Evolutionary conservation across 371 early-diverging fungal species (phyloP), one percentile per base, ranked within the genome.

Genomic region (Cladochytrium tenue): DNA sequence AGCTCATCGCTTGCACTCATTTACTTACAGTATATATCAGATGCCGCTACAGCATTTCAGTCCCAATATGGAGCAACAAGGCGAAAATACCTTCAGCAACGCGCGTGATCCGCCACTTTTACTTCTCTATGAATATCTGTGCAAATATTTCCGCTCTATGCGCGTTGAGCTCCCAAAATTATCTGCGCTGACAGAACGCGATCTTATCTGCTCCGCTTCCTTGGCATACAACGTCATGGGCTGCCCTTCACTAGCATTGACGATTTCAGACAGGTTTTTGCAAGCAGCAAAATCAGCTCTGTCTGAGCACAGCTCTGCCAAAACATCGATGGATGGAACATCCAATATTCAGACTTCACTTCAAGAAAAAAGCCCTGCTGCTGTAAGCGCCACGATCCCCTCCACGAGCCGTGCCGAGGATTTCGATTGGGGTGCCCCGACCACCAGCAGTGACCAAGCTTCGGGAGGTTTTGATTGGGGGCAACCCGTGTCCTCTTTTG

Each of bases 181-280:
- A 2, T 51, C 76, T 1, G 35, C 66, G 1, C 56, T 68, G 15
- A 32, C 64, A 23, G 89, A 90, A 61, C 82, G 84, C 28, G 72
- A 80, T 13, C 87, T 91, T 25, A 81, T 88, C 0, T 80, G 86
- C 17, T 72, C 76, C 10, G 83, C 88, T 20, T 82, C 88, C 1
- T 72, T 78, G 20, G 80, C 88, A 0, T 93, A 92, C 64, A 92
- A 93, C 64, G 80, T 84, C 2, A 75, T 90, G n/a, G 92, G 92
- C 31, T 90, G 88, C 62, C 92, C 92, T 0, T 69, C 88, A 17
- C 78, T 93, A 15, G 88, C 91, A 2, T 67, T 93, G 30, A 81
- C 89, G 30, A 88, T 91, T 58, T 71, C 81, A 28, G 56, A 25
- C 33, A 69, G 72, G 56, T 65, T 35, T 10, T 15, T 32, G 5